Evolutionary conservation across 2,329 filamentous ascomycete genomes (phyloP).

Genomic region (Phaeosphaeria sp.): DNA sequence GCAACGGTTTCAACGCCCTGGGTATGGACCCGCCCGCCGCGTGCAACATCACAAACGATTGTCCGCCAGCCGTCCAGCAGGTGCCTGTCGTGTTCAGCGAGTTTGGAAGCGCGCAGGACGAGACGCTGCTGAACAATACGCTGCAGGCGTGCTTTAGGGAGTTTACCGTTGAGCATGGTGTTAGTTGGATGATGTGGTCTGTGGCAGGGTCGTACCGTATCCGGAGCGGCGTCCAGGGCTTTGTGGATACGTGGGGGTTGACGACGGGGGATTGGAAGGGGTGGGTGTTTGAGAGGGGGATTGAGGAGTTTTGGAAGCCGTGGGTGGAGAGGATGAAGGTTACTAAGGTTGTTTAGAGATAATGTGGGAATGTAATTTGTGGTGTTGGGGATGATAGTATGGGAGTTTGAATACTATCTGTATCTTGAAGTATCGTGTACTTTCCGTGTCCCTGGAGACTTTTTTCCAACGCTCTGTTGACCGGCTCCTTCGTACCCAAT

Average conservation of each 20-base stretch:
- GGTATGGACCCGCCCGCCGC: constrained; percentile 44
- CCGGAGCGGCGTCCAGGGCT: constrained; percentile 54
- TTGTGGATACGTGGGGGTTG: constrained; percentile 59
- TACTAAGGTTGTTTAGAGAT: constrained; percentile 18
- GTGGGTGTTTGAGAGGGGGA: constrained; percentile 55
- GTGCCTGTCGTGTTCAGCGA: constrained; percentile 49
- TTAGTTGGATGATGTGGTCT: constrained; percentile 61
- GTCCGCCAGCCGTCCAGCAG: constrained; percentile 41
- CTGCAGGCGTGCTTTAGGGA: constrained; percentile 56
- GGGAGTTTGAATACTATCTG: too few species aligned
- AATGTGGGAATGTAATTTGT: background rate
- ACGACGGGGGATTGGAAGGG: constrained; percentile 56
- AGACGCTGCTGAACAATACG: constrained; percentile 52
- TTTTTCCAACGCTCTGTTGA: too few species aligned
- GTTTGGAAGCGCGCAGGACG: constrained; percentile 48
- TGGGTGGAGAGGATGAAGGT: constrained; percentile 55
- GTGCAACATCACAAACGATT: constrained; percentile 46
- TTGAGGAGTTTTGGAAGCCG: constrained; percentile 60
- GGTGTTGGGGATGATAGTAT: too few species aligned
- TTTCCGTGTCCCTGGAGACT: too few species aligned
- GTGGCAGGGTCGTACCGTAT: constrained; percentile 58
- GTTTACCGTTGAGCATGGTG: constrained; percentile 53
- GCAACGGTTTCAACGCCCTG: constrained; percentile 58
- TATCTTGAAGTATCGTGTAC: too few species aligned
- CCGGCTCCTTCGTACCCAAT: too few species aligned